Conservation (phyloP, 768 basidiomycete species). For the Cystofilobasidium bisporidii region DNA sequence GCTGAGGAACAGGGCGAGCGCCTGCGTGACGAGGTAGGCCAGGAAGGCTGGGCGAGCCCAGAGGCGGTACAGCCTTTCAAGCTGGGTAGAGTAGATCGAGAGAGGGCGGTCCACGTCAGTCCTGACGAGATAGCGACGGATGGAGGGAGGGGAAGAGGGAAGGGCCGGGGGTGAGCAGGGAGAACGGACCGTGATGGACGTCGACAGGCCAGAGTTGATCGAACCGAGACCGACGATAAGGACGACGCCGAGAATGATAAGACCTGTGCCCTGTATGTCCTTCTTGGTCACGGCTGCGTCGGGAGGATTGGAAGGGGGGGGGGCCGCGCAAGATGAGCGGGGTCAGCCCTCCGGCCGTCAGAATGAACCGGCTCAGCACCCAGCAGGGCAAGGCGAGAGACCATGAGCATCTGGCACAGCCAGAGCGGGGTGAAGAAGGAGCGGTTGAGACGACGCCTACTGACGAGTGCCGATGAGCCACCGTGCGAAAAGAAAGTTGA, state of each 20-base stretch:
- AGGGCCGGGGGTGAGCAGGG: too few species aligned
- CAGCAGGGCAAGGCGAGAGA: too few species aligned
- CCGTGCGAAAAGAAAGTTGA: slow-evolving; percentile 25
- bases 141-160: not conserved
- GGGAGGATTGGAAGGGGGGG: too few species aligned
- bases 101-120: too few species aligned
- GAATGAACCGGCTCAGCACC: too few species aligned
- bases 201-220: slow-evolving; percentile 27
- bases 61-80: slow-evolving; percentile 12
- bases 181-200: slow-evolving; percentile 16
- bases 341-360: too few species aligned
- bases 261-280: slow-evolving; percentile 19
- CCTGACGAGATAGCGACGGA: too few species aligned
- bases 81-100: too few species aligned
- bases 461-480: slow-evolving; percentile 22
- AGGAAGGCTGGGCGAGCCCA: slow-evolving; percentile 16
- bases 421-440: not conserved
- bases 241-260: slow-evolving; percentile 23
- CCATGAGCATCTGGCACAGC: too few species aligned
- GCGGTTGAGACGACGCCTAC: slow-evolving; percentile 7
- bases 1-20: not conserved
- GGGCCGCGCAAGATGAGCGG: too few species aligned
- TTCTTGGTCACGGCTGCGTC: not conserved
- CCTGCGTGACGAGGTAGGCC: slow-evolving; percentile 23
- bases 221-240: slow-evolving; percentile 20